Evolutionary conservation across 306 rosid species (phyloP).

Genomic region (Sicyos edulis): DNA sequence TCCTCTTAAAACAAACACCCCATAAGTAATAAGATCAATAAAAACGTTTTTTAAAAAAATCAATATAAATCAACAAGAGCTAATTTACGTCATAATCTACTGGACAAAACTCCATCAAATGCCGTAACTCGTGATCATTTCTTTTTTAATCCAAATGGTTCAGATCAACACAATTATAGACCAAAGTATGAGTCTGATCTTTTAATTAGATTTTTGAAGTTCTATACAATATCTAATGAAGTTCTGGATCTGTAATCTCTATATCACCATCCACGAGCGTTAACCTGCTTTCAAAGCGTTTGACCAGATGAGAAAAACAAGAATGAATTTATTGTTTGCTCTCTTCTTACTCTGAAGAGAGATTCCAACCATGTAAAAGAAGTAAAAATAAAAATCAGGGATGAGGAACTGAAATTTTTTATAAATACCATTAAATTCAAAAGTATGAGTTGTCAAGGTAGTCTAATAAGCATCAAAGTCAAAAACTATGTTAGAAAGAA

Average conservation of each 20-base stretch:
- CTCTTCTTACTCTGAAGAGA: constrained; percentile 1
- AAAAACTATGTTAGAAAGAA: neutral
- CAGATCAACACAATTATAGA: neutral
- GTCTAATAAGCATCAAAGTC: neutral
- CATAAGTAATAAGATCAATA: too few relatives aligned
- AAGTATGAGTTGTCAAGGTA: neutral
- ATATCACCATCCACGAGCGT: neutral
- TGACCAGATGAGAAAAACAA: neutral
- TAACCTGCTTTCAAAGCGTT: neutral
- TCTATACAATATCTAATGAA: neutral
- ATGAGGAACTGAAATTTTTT: neutral
- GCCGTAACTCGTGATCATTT: neutral
- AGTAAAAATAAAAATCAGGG: neutral
- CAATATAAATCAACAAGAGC: too few relatives aligned
- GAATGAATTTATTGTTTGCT: neutral
- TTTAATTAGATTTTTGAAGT: neutral
- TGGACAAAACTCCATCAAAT: neutral
- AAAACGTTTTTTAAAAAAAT: too few relatives aligned
- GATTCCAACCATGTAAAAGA: neutral
- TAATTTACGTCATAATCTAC: neutral
- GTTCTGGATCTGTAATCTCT: neutral
- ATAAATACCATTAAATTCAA: neutral
- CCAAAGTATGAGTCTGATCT: neutral
- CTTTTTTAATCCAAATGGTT: neutral
- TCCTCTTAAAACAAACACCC: too few relatives aligned